phyloP scores from a whole-genome alignment of 495 filamentous ascomycete genomes.

The Niebla homalea region DNA sequence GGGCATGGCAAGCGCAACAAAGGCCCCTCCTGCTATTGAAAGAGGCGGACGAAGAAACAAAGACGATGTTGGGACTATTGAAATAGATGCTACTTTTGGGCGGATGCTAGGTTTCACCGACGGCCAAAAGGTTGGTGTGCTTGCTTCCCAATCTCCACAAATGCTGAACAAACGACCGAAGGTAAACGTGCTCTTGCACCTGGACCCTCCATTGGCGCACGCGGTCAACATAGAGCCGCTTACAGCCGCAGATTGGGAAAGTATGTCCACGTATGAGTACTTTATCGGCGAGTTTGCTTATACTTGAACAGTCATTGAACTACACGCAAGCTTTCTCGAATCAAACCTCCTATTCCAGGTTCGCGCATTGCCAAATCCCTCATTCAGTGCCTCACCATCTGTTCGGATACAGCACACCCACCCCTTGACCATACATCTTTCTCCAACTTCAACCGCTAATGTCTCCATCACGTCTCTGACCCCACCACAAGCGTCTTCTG shows the following conservation, averaged over 20 bases:
- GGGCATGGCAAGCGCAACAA: conserved; percentile 85
- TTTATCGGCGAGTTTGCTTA: neutral
- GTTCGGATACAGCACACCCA: conserved; percentile 43
- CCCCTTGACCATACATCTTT: conserved; percentile 82
- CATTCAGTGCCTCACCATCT: conserved; percentile 36
- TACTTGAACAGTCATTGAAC: conserved; percentile 60
- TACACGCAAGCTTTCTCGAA: conserved; percentile 89
- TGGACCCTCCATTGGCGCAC: conserved; percentile 80
- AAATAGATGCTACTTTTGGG: conserved; percentile 86
- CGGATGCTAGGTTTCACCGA: conserved; percentile 65
- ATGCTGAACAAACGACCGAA: conserved; percentile 17
- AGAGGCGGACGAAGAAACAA: conserved; percentile 55
- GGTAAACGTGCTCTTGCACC: conserved; percentile 59
- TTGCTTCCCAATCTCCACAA: neutral
- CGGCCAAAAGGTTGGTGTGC: conserved; percentile 60
- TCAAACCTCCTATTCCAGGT: conserved; percentile 89
- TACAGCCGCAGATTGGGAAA: conserved; percentile 91
- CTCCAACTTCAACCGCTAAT: conserved; percentile 88
- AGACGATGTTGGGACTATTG: conserved; percentile 61
- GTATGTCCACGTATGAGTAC: conserved; percentile 24
- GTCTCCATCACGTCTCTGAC: conserved; percentile 69
- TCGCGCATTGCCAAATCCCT: conserved; percentile 77
- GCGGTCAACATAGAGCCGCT: conserved; percentile 93
- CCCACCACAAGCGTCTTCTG: conserved; percentile 52
- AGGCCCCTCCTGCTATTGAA: conserved; percentile 54